These are phyloP conservation scores for Nicotiana noctiflora DNA, from an alignment of 257 asterid species.

Conservation along the genomic window DNA sequence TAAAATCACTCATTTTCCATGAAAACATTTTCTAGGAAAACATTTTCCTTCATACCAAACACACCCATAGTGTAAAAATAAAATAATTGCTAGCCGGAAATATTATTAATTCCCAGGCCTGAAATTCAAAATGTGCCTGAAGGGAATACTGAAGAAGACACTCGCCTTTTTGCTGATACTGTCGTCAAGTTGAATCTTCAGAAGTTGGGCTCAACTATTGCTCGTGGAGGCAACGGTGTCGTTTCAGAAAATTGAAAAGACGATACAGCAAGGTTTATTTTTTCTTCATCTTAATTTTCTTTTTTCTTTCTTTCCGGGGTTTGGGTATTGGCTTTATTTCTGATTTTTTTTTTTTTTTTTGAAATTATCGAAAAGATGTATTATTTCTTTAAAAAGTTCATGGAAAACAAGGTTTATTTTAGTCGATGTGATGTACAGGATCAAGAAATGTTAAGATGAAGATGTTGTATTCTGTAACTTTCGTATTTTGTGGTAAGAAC, in stretches of 20 bases:
- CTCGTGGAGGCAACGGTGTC: neutral
- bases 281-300: neutral
- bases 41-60: no score
- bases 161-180: slow-evolving; percentile 80
- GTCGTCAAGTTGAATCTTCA: slow-evolving; percentile 75
- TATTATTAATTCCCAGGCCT: no score
- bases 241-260: neutral
- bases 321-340: neutral
- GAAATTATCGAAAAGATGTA: no score
- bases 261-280: neutral
- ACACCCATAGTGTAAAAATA: no score
- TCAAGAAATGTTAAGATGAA: neutral
- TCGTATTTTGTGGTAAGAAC: neutral
- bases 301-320: neutral
- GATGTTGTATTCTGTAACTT: neutral
- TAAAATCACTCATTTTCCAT: no score
- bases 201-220: slow-evolving; percentile 46
- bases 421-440: neutral
- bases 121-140: slow-evolving; percentile 87
- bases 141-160: slow-evolving; percentile 87
- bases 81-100: no score
- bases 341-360: no score
- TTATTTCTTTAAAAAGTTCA: neutral
- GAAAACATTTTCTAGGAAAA: no score
- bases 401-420: neutral